These are phyloP conservation scores for Mesotaenium endlicherianum DNA, from an alignment of 139 green algal genomes.

Conservation along the genomic window DNA sequence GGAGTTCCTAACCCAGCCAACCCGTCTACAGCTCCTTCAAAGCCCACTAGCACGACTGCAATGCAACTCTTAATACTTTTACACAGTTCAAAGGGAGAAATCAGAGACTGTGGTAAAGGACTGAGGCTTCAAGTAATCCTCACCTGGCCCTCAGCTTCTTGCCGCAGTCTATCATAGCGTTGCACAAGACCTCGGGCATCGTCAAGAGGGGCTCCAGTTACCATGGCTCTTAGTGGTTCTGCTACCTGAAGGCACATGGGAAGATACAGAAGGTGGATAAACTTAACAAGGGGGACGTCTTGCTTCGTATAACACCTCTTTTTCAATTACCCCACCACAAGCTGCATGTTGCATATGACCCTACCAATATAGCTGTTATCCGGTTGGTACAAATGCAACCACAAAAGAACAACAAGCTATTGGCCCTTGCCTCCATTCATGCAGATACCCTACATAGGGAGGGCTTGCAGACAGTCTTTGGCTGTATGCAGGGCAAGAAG, in stretches of 20 bases:
- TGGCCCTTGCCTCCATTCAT: too few species aligned
- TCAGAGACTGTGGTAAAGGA: neutral
- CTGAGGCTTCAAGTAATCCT: neutral
- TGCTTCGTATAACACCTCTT: too few species aligned
- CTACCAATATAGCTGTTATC: neutral
- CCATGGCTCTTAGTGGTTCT: slow-evolving; percentile 38
- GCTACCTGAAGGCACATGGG: neutral
- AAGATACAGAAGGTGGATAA: slow-evolving; percentile 13
- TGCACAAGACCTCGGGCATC: slow-evolving; percentile 32
- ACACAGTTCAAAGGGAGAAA: neutral
- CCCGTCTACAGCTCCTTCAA: neutral
- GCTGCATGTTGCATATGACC: neutral
- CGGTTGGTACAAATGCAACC: neutral
- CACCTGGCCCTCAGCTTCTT: slow-evolving; percentile 34
- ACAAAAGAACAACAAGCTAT: slow-evolving; percentile 8
- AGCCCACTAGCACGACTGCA: neutral
- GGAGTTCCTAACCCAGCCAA: neutral
- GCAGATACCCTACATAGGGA: too few species aligned
- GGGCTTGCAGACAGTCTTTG: too few species aligned
- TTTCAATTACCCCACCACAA: too few species aligned
- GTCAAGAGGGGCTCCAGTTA: slow-evolving; percentile 32
- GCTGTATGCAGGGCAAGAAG: too few species aligned
- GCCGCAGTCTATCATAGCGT: slow-evolving; percentile 38
- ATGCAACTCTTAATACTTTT: neutral
- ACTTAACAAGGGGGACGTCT: slow-evolving; percentile 12